These are phyloP conservation scores for Lodderomyces oxycetoniae DNA, from an alignment of 1,139 yeast species.

Conservation along the genomic window DNA sequence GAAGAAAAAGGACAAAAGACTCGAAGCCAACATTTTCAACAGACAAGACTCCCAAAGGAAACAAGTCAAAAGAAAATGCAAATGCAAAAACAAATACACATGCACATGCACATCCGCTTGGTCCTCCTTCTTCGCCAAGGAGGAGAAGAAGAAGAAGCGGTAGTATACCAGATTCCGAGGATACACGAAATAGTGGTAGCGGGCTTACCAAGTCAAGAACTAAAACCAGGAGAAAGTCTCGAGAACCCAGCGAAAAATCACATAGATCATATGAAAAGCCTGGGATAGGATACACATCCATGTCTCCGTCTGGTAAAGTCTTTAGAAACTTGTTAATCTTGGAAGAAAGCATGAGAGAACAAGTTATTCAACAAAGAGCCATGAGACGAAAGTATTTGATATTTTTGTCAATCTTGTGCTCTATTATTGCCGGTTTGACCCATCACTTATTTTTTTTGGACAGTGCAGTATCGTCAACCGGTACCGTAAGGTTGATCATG, in stretches of 20 bases:
- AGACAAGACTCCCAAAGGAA: slow-evolving; percentile 4
- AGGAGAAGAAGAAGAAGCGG: not conserved
- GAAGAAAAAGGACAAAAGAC: no score
- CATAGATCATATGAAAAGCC: slow-evolving; percentile 24
- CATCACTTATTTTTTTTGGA: slow-evolving; percentile 37
- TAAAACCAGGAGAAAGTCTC: slow-evolving; percentile 26
- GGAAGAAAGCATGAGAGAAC: slow-evolving; percentile 81
- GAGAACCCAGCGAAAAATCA: slow-evolving; percentile 30
- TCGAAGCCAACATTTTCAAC: slow-evolving; percentile 2
- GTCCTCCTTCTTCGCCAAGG: slow-evolving; percentile 1
- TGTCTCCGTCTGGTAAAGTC: slow-evolving; percentile 64
- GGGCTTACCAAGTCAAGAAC: slow-evolving; percentile 14
- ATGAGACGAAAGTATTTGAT: slow-evolving; percentile 69
- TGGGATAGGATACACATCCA: slow-evolving; percentile 39
- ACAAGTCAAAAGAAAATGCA: not conserved
- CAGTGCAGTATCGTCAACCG: slow-evolving; percentile 18
- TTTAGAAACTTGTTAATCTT: slow-evolving; percentile 75
- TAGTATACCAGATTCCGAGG: slow-evolving; percentile 2
- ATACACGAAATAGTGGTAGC: slow-evolving; percentile 2
- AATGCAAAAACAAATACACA: not conserved
- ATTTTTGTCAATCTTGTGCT: slow-evolving; percentile 55
- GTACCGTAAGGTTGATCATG: slow-evolving; percentile 42
- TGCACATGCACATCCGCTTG: not conserved
- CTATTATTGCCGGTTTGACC: slow-evolving; percentile 37
- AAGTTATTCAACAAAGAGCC: slow-evolving; percentile 65